Conservation (phyloP, 805 yeast species). For the Cyberlindnera samutprakarnensis region DNA sequence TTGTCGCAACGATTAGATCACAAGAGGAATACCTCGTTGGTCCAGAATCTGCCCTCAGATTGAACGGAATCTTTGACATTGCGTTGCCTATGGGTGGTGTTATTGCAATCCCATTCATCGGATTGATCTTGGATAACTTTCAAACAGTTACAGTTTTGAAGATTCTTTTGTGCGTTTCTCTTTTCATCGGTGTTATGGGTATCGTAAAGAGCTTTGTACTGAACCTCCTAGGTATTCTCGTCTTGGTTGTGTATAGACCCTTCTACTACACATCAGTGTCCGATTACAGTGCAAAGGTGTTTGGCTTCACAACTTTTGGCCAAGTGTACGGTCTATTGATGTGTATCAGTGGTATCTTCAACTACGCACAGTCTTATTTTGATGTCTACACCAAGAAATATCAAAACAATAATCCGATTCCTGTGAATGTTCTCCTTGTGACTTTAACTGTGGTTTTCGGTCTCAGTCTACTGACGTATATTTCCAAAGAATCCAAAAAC, state of each 20-base stretch:
- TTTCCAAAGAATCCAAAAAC: constrained; percentile 29
- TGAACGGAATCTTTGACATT: constrained; percentile 75
- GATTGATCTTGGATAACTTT: constrained; percentile 67
- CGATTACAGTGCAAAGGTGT: constrained; percentile 86
- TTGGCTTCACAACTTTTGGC: constrained; percentile 90
- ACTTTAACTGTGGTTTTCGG: constrained; percentile 39
- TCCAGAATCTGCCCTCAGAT: constrained; percentile 38
- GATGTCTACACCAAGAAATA: constrained; percentile 64
- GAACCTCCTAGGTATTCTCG: constrained; percentile 61
- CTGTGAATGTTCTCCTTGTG: constrained; percentile 58
- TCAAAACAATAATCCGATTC: constrained; percentile 71
- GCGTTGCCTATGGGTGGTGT: constrained; percentile 89
- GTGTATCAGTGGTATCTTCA: constrained; percentile 75
- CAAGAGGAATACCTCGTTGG: constrained; percentile 73
- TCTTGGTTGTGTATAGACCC: constrained; percentile 81
- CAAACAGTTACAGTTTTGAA: constrained; percentile 50
- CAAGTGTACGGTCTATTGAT: constrained; percentile 84
- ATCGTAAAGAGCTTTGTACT: constrained; percentile 38
- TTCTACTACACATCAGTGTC: constrained; percentile 90
- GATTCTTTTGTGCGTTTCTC: constrained; percentile 46
- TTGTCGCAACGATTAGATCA: constrained; percentile 80
- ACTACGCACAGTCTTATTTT: constrained; percentile 60
- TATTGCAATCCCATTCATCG: constrained; percentile 80
- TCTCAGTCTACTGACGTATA: constrained; percentile 18
- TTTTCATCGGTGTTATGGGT: constrained; percentile 66